Conservation (phyloP, 2,329 filamentous ascomycete species). For the Cladosporium velox region DNA sequence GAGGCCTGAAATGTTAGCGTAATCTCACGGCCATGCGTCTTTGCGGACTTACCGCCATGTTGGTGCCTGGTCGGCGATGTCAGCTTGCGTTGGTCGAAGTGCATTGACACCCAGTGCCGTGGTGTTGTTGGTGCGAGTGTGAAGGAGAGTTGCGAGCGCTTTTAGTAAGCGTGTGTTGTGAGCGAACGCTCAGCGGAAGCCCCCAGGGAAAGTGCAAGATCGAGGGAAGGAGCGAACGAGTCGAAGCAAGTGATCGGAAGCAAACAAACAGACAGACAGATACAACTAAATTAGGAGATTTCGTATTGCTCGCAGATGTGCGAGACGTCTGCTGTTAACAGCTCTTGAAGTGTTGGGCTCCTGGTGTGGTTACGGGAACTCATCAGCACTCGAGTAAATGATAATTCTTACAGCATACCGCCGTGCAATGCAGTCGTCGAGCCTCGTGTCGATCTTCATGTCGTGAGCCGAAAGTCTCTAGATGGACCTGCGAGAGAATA, state of each 20-base stretch:
- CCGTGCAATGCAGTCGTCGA: too few species aligned
- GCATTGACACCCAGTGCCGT: not conserved
- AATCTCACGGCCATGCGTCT: not conserved
- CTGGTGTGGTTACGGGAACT: not conserved
- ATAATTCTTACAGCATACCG: too few species aligned
- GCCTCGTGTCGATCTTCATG: too few species aligned
- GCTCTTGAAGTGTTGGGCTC: too few species aligned
- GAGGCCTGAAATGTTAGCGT: not conserved
- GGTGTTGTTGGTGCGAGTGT: not conserved
- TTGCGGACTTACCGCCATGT: not conserved
- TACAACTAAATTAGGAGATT: not conserved
- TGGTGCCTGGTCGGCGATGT: not conserved
- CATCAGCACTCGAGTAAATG: not conserved
- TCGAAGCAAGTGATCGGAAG: not conserved
- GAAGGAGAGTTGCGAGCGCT: not conserved
- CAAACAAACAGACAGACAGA: not conserved
- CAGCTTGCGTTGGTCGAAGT: not conserved
- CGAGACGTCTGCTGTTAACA: not conserved
- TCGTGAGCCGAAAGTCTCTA: not conserved
- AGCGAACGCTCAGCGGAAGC: not conserved
- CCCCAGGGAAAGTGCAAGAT: not conserved
- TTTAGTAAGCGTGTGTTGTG: not conserved
- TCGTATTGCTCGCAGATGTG: not conserved
- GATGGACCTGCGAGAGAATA: not conserved
- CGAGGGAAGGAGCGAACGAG: conserved; percentile 1